Evolutionary conservation across 352 stramenopile species (phyloP), one percentile per base, ranked within the genome.

Genomic region (Pythium oligandrum): DNA sequence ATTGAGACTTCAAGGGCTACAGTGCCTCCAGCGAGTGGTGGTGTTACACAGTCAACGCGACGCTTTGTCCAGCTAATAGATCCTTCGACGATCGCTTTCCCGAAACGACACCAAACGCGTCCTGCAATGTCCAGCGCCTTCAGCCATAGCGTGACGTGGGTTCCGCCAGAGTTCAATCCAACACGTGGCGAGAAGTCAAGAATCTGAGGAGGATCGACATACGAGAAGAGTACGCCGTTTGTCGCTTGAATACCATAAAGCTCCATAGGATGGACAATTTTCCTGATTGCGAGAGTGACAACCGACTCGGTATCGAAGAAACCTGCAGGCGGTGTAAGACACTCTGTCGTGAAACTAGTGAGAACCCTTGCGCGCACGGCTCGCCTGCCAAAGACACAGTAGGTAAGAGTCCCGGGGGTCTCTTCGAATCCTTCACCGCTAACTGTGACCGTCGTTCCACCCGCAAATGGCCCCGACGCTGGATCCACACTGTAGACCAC

Each of bases 1-100:
- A 91, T 96, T 2, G 83, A 90, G 0, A 97, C 71, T 51, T 98
- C 90, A n/a, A 98, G 55, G 31, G 44, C 34, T 3, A 57, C 40
- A 55, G 68, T 40, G 88, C 75, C 44, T 45, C 37, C 40, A 6
- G 45, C 43, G 17, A 63, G 6, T 5, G 30, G 30, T 1, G 40
- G 35, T 39, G 39, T 39, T 8, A 59, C 37, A 44, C 6, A n/a
- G 37, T 44, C 57, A 6, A 40, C 3, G 17, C 55, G 12, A 12
- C 31, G 49, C 39, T 42, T 44, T 37, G 37, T 26, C 6, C 26
- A 33, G 9, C 1, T 6, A 36, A 58, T 4, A 0, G 49, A 52
- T 35, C 48, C 50, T 40, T 52, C 40, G 0, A 63, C 49, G 10
- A 63, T 40, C 4, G 38, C 30, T 9, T 17, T 11, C 33, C 54